phyloP scores from a whole-genome alignment of 306 rosid species.

The Cicer chorassanicum region DNA sequence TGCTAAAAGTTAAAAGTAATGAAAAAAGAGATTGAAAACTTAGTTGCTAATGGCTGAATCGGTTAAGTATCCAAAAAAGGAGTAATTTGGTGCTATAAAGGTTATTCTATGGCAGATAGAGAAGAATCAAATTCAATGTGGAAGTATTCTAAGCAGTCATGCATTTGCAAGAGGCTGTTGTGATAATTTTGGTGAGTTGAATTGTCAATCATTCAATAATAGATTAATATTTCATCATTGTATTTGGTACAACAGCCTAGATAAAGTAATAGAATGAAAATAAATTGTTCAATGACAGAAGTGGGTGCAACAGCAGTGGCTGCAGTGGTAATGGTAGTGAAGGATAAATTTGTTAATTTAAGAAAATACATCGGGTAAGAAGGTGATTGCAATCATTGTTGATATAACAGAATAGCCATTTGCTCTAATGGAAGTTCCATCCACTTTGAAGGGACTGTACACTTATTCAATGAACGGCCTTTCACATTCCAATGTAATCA shows the following conservation, averaged over 20 bases:
- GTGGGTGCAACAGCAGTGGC: neutral
- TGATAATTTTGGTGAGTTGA: too few species aligned
- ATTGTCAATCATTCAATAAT: neutral
- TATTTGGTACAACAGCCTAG: neutral
- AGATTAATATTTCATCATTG: neutral
- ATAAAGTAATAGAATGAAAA: conserved; percentile 2
- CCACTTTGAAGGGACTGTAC: conserved; percentile 4
- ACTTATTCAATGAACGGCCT: conserved; percentile 12
- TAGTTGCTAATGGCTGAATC: neutral
- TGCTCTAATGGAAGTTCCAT: neutral
- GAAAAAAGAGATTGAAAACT: neutral
- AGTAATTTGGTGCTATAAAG: neutral
- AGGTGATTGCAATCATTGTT: conserved; percentile 1
- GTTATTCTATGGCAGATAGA: too few species aligned
- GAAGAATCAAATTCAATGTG: too few species aligned
- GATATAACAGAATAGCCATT: neutral
- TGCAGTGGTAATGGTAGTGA: neutral
- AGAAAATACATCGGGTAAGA: conserved; percentile 1
- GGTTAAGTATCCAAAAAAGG: neutral
- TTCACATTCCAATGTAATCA: conserved; percentile 27
- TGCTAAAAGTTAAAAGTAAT: neutral
- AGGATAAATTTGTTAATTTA: conserved; percentile 1
- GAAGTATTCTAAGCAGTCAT: too few species aligned
- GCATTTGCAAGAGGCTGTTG: too few species aligned
- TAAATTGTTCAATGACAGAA: neutral